These are phyloP conservation scores for Daphne laureola DNA, from an alignment of 441 rosid genomes.

Conservation along the genomic window DNA sequence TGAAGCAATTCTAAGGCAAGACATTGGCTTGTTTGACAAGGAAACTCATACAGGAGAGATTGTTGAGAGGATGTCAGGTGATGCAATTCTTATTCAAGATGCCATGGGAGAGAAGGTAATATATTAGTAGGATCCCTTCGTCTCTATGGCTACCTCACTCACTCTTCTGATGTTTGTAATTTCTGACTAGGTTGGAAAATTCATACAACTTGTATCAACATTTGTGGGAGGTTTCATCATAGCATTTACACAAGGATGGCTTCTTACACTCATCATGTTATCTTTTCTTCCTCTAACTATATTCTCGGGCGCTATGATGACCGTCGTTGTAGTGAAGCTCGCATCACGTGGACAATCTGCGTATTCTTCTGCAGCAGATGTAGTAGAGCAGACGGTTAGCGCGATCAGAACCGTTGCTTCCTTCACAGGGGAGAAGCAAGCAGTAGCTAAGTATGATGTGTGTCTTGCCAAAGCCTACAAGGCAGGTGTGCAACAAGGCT, in stretches of 20 bases:
- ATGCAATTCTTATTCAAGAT: constrained; percentile 74
- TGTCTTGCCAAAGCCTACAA: constrained; percentile 49
- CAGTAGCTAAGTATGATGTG: constrained; percentile 40
- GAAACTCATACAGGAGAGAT: constrained; percentile 79
- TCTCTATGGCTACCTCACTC: too few relatives aligned
- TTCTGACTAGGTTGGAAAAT: constrained; percentile 68
- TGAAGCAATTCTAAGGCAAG: constrained; percentile 75
- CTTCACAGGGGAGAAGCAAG: constrained; percentile 69
- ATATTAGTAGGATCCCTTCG: too few relatives aligned
- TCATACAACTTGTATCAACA: constrained; percentile 50
- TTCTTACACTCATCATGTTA: constrained; percentile 62
- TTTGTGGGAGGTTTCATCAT: constrained; percentile 65
- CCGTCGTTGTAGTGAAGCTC: constrained; percentile 33
- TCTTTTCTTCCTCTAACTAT: constrained; percentile 59
- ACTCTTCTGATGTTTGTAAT: background rate
- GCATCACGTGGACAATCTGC: constrained; percentile 61
- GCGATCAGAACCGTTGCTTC: constrained; percentile 86
- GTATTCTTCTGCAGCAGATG: constrained; percentile 51
- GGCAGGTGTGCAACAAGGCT: constrained; percentile 55
- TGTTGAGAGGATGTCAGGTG: constrained; percentile 83
- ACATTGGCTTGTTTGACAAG: constrained; percentile 66
- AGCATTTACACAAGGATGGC: constrained; percentile 71
- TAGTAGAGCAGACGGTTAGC: constrained; percentile 74
- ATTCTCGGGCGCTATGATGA: constrained; percentile 46
- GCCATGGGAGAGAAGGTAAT: constrained; percentile 90